These are phyloP conservation scores for Globisporangium paroecandrum DNA, from an alignment of 352 stramenopile genomes.

Conservation along the genomic window DNA sequence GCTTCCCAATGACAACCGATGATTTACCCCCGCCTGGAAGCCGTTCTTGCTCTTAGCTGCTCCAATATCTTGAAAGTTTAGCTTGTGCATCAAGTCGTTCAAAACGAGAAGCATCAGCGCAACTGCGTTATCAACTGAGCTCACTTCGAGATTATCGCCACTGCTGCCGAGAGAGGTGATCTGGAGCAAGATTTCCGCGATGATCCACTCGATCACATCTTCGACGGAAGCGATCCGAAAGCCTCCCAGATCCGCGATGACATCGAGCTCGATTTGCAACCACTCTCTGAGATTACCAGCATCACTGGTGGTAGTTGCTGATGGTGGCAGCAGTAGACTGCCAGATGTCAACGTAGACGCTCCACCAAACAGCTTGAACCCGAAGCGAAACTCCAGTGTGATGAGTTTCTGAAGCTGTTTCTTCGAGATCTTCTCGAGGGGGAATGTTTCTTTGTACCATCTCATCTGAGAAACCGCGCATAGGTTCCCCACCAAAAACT, in stretches of 20 bases:
- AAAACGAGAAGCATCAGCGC: slow-evolving; percentile 11
- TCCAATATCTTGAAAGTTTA: background rate
- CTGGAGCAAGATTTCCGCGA: slow-evolving; percentile 10
- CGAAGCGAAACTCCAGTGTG: slow-evolving; percentile 19
- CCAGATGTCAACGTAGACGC: background rate
- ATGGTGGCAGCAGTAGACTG: too few species aligned
- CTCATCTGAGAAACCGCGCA: background rate
- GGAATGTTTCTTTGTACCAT: slow-evolving; percentile 10
- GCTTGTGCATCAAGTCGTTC: slow-evolving; percentile 18
- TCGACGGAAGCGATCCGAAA: background rate
- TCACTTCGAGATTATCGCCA: background rate
- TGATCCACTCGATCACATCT: slow-evolving; percentile 16
- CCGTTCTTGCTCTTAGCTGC: background rate
- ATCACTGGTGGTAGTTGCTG: background rate
- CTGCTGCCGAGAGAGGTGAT: background rate
- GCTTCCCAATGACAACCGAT: background rate
- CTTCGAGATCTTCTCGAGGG: background rate
- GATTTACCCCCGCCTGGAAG: background rate
- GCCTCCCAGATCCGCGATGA: slow-evolving; percentile 4
- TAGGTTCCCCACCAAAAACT: slow-evolving; percentile 1
- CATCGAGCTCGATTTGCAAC: slow-evolving; percentile 11
- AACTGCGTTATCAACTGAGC: background rate
- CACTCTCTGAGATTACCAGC: slow-evolving; percentile 1
- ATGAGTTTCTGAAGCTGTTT: background rate
- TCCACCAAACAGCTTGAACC: slow-evolving; percentile 12